Evolutionary conservation across 2,329 filamentous ascomycete genomes (phyloP), one percentile per base, ranked within the genome.

Genomic region (Cladophialophora chaetospira): DNA sequence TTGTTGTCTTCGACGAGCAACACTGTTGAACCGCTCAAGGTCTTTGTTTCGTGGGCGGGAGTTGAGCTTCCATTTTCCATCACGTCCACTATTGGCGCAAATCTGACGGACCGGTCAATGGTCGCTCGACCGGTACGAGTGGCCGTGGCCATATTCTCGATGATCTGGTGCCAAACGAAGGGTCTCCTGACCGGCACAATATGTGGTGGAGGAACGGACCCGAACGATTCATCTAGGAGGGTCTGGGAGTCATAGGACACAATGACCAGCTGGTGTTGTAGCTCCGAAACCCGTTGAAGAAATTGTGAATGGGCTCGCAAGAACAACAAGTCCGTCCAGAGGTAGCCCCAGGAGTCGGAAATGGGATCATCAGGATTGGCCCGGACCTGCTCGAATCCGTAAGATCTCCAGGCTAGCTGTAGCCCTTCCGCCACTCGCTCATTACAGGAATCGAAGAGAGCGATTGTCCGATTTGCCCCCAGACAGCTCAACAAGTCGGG

Each of bases 1-100:
- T 69, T 66, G 45, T 70, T 70, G 55, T 70, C 68, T 72, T 89
- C 87, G 3, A 85, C 87, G 1, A 89, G 82, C 2, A 89, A 77
- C 60, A 89, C 84, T 9, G 81, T 86, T 9, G 88, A 75, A 49
- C 67, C 67, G 13, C 55, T 58, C 9, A 60, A 43, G 3, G 47
- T 19, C 26, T 38, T 60, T 19, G 29, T 63, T 51, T 62, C 61
- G 23, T 53, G 50, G 15, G 53, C 31, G 23, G 46, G 54, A 48
- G 23, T 45, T 17, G 63, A 28, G n/a, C 26, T 8, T 13, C 43
- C 47, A 10, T 33, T 51, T 9, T 66, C 60, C 26, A 68, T 45
- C 23, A 69, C 51, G 25, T 68, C 62, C 17, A 68, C 63, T 3
- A 60, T 55, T 13, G 63, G 53, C 26, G 66, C 65, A 53, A 69